Base-by-base conservation (phyloP, 306 rosid genomes). In the Cicer arietinum region DNA sequence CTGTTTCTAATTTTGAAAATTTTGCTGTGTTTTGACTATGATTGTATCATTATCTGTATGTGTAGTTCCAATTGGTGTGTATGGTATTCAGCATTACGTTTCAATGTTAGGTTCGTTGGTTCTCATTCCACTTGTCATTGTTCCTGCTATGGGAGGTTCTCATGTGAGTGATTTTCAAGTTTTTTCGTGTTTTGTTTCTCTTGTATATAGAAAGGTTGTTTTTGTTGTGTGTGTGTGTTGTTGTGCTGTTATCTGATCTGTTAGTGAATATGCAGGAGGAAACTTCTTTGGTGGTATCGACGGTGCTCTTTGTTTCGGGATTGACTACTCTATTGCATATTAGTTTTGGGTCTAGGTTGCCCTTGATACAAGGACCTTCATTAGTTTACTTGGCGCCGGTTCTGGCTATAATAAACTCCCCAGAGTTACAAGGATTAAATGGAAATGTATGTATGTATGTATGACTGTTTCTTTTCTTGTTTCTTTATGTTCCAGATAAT, bases 141-240 rank as follows among this genome's bases (percentile, higher is more conserved):
- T 89, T 80, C 98, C 99, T 8, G 98, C 99, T n/a, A 95, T 95
- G 99, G 99, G 99, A 81, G 99, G 99, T 72, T 81, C 86, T 84
- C 79, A 87, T 39, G 99, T 95, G 86, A 92, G 99, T 89, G 73
- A 12, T 64, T 76, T 81, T 62, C 9, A 0, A 52, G n/a, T n/a
- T 13, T 44, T 13, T 80, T 20, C 4, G 51, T 7, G 1, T n/a
- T 67, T 61, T 71, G 18, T 37, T n/a, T 18, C 57, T 48, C 6
- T 62, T 61, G 18, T 57, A 39, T 52, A 48, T 11, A 16, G 71
- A 46, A 9, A 70, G 67, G 71, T 70, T 76, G 39, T 74, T 9
- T 8, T 64, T 10, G 37, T 30, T 25, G 46, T 39, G 50, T 77
- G 63, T 83, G 18, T 80, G 14, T 4, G 44, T 78, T 82, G 17